Evolutionary conservation across 163 green algal species (phyloP), one percentile per base, ranked within the genome.

Genomic region (Chlamydomonas reinhardtii): DNA sequence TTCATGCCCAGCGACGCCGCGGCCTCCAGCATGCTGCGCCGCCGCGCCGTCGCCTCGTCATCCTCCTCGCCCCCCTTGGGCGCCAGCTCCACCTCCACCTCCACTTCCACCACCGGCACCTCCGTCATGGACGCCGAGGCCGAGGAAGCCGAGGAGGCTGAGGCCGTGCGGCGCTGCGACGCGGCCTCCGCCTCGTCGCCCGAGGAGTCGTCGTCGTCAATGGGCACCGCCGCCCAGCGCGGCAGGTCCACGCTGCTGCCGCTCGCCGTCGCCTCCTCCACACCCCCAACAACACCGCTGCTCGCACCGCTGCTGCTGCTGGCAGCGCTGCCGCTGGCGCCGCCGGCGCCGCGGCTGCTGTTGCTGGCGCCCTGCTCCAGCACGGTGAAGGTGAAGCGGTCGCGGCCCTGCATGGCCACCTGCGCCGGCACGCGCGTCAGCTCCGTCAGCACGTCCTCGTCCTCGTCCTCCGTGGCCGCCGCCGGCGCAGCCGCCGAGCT

Each of bases 381-480:
- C n/a, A 91, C 64, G 0, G 69, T 74, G 29, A 89, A 89, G 31
- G 84, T 79, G 66, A 91, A 89, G 20, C 68, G 71, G 64, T 91
- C 88, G 56, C 88, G 88, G 25, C 88, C 82, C n/a, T 76, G 56
- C 71, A 91, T 79, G 29, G 79, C 76, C n/a, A 91, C 68, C 24
- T 70, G 62, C 17, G 88, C 82, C 24, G 88, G 88, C 35, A 91
- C 66, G n/a, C 88, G 82, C 5, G 66, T 86, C 2, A 91, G 88
- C 82, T 91, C 88, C 4, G 75, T 80, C 17, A 86, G 82, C 0
- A 77, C 19, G 64, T 76, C 80, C 1, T 91, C 87, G 2, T 76
- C 74, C 29, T 82, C 70, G 0, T 83, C 85, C 5, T 84, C 87
- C 39, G 34, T 59, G 27, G 43, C 72, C 72, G 77, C 48, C 16